A percentile compares a stretch with the other conserved stretches of the same genome.
These are phyloP conservation scores for Warburgia ugandensis DNA, from an alignment of 164 flowering plant genomes.

Conservation along the genomic window DNA sequence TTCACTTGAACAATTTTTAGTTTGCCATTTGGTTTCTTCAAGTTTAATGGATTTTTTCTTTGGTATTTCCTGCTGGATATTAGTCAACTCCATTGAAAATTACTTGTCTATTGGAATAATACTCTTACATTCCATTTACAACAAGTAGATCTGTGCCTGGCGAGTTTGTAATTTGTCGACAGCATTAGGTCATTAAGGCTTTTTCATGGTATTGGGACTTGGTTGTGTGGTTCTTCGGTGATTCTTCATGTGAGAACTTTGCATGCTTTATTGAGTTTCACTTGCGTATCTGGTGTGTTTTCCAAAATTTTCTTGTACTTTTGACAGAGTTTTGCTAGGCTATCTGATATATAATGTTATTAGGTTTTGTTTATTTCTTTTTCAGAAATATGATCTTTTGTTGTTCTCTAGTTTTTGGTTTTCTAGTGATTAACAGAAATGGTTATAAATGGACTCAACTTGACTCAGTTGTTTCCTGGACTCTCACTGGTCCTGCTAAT, in stretches of 20 bases:
- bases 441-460: background rate
- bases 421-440: background rate
- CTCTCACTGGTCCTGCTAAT: background rate
- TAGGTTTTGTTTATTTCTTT: background rate
- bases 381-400: too few relatives aligned
- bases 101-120: too few relatives aligned
- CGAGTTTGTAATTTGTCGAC: too few relatives aligned
- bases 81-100: too few relatives aligned
- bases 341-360: background rate
- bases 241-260: too few relatives aligned
- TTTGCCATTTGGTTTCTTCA: background rate
- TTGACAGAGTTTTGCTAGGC: background rate
- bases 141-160: too few relatives aligned
- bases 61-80: too few relatives aligned
- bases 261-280: background rate
- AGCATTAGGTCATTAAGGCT: too few relatives aligned
- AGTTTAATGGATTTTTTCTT: background rate
- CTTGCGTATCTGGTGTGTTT: background rate
- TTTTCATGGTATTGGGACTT: too few relatives aligned
- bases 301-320: background rate
- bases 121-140: too few relatives aligned
- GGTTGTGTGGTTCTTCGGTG: too few relatives aligned
- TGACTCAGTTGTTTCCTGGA: background rate
- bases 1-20: too few relatives aligned
- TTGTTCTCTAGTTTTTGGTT: background rate